Conservation (phyloP, 345 rosid species). For the Rhizophora mangle region DNA sequence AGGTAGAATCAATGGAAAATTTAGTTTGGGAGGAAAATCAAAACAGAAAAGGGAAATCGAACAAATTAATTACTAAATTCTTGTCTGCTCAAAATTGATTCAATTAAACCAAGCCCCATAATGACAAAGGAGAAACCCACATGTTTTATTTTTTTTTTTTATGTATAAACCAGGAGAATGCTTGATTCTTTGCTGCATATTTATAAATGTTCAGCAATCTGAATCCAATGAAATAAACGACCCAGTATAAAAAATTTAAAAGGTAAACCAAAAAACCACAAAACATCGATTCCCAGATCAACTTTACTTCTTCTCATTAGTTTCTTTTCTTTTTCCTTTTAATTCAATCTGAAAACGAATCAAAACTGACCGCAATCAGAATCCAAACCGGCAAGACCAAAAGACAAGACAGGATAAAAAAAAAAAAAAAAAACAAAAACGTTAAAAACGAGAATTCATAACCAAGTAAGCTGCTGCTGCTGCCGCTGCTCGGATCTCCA, state of each 20-base stretch:
- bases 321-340: neutral
- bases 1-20: neutral
- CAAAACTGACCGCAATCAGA: slow-evolving; percentile 10
- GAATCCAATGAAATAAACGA: slow-evolving; percentile 26
- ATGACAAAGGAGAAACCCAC: neutral
- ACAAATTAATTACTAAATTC: too few relatives aligned
- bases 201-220: slow-evolving; percentile 15
- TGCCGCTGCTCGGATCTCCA: neutral
- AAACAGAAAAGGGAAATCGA: neutral
- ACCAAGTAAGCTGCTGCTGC: slow-evolving; percentile 5
- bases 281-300: neutral
- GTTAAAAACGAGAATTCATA: slow-evolving; percentile 10
- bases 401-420: neutral
- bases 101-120: neutral
- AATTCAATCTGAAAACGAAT: neutral
- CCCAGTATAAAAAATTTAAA: neutral
- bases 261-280: too few relatives aligned
- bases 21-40: neutral
- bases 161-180: neutral
- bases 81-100: too few relatives aligned
- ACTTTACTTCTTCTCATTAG: neutral
- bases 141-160: too few relatives aligned
- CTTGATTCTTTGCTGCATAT: neutral
- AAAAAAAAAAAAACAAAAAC: slow-evolving; percentile 3
- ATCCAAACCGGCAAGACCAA: slow-evolving; percentile 4